Base-by-base conservation (phyloP, 371 early-diverging fungal genomes). In the Rhizopus sp. region DNA sequence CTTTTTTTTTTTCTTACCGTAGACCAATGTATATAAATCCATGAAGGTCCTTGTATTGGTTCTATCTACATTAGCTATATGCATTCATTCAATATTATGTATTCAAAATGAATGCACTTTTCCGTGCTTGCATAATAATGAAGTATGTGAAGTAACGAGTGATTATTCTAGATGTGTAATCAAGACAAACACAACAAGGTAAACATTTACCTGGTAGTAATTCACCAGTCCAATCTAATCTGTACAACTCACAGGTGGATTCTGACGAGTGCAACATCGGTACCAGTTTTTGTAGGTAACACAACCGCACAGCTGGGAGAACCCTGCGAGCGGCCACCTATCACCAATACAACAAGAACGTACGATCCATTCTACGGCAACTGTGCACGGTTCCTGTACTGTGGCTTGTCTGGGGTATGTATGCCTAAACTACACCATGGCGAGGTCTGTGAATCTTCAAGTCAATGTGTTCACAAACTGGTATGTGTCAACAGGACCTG, bases 41-140 rank as follows among this genome's bases (percentile, higher is more conserved):
- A 23, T 23, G 23, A 23, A 23, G 23, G 23, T 2, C 23, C 23
- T 23, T 23, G 23, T 23, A 23, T 23, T 23, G 23, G 23, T 23
- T 23, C 41, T 41, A 41, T 41, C 15, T 10, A 41, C 15, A 8
- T 41, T 41, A 15, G 10, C n/a, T n/a, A n/a, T 15, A 41, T 6
- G 3, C 10, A 41, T 41, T 41, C n/a, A 41, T 15, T n/a, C 9
- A 3, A 15, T 13, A 12, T 13, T 13, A n/a, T 41, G 41, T 41
- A 41, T 41, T n/a, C 41, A 12, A 10, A n/a, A 58, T 54, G 63
- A 63, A 44, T 63, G 63, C 33, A 58, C 41, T 35, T 63, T 63
- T 49, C 63, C 63, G 8, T 63, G 63, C 38, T 10, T 42, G 34
- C 30, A 57, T 32, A 37, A 9, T 32, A 29, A 33, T 16, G 40